phyloP scores from a whole-genome alignment of 192 early-diverging fungal species.

The Chytriomyces sp. region DNA sequence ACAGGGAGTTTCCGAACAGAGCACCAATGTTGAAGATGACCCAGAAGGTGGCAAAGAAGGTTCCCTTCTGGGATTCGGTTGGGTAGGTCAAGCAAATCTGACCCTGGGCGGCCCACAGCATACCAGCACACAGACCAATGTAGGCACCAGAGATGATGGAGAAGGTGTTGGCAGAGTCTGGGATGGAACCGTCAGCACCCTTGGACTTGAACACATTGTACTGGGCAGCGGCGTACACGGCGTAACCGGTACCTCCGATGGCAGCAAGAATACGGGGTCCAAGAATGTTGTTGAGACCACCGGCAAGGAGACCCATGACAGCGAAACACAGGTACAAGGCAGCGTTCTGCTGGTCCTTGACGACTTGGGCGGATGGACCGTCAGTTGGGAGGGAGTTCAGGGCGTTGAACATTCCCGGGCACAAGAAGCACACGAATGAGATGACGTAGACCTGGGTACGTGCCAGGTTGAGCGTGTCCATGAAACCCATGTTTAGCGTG shows the following conservation, averaged over 20 bases:
- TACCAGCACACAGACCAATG: conserved; percentile 82
- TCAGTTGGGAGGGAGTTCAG: conserved; percentile 37
- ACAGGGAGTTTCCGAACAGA: conserved; percentile 75
- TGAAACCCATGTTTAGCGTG: background rate
- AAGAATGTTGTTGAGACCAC: conserved; percentile 75
- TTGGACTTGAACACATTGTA: conserved; percentile 69
- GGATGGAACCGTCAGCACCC: conserved; percentile 32
- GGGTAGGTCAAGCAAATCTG: conserved; percentile 88
- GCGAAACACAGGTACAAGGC: conserved; percentile 79
- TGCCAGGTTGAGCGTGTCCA: conserved; percentile 30
- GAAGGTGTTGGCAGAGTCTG: conserved; percentile 41
- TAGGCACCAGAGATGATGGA: conserved; percentile 78
- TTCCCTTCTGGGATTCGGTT: conserved; percentile 74
- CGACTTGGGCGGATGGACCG: conserved; percentile 62
- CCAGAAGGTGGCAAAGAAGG: conserved; percentile 84
- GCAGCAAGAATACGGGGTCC: conserved; percentile 71
- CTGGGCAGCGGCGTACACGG: conserved; percentile 73
- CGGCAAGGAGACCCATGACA: conserved; percentile 74
- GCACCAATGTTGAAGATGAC: conserved; percentile 84
- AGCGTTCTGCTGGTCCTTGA: conserved; percentile 73
- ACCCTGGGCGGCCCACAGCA: conserved; percentile 59
- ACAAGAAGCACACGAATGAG: conserved; percentile 74
- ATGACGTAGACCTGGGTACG: conserved; percentile 70
- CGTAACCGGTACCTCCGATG: conserved; percentile 37
- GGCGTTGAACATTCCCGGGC: conserved; percentile 77